Conservation (phyloP, 2,329 filamentous ascomycete genomes). For the Furcasterigmium sp. region DNA sequence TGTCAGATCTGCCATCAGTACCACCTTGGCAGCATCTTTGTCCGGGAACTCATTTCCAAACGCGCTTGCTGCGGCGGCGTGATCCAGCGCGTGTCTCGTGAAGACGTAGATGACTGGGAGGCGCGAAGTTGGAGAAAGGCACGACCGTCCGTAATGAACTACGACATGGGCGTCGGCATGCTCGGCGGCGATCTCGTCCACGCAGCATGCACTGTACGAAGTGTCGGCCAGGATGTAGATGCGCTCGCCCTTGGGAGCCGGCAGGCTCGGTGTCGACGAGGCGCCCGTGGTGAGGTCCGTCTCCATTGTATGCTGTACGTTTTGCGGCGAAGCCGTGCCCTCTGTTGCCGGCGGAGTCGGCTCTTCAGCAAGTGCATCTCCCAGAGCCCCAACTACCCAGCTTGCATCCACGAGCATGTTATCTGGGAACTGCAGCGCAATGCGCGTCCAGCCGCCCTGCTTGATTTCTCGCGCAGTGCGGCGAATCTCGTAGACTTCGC, state of each 20-base stretch:
- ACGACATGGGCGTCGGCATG: slow-evolving; percentile 87
- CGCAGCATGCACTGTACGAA: slow-evolving; percentile 94
- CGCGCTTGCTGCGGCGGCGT: slow-evolving; percentile 45
- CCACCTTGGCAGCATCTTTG: slow-evolving; percentile 51
- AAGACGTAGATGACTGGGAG: slow-evolving; percentile 89
- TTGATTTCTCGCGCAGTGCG: slow-evolving; percentile 73
- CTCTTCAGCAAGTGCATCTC: slow-evolving; percentile 21
- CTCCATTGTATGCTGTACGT: neutral
- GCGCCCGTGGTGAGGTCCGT: slow-evolving; percentile 3
- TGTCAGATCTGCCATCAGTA: slow-evolving; percentile 86
- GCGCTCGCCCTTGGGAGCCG: slow-evolving; percentile 17
- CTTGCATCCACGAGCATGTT: slow-evolving; percentile 84
- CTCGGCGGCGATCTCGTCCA: slow-evolving; percentile 94
- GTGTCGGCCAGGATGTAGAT: slow-evolving; percentile 91
- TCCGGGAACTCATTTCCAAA: slow-evolving; percentile 68
- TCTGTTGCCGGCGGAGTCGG: slow-evolving; percentile 6
- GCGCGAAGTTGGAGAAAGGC: slow-evolving; percentile 81
- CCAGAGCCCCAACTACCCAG: slow-evolving; percentile 65
- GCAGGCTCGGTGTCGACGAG: neutral
- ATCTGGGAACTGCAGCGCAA: slow-evolving; percentile 95
- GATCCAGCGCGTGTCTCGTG: slow-evolving; percentile 65
- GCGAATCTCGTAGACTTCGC: slow-evolving; percentile 76
- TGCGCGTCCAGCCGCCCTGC: slow-evolving; percentile 63
- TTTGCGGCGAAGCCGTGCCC: slow-evolving; percentile 5
- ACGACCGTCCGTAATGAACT: slow-evolving; percentile 90